Percentiles rank a stretch among this genome's conserved stretches.
These are phyloP conservation scores for Xanthoparmelia taractica DNA, from an alignment of 495 filamentous ascomycete species.

Conservation along the genomic window DNA sequence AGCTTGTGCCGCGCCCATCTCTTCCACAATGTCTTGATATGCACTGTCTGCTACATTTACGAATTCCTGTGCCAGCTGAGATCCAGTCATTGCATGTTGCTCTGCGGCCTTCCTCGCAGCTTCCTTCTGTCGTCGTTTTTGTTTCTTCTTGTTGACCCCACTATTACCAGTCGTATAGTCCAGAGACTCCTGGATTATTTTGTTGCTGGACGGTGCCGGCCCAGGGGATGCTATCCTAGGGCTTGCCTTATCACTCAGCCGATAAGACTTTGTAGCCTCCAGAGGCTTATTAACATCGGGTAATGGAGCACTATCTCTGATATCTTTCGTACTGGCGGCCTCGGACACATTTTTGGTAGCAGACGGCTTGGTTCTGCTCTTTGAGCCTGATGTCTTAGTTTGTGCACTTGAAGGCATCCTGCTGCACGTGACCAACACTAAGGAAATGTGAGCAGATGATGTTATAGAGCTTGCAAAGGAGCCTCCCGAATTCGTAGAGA, in stretches of 20 bases:
- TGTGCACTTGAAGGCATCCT: slow-evolving; percentile 26
- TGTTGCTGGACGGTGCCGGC: slow-evolving; percentile 6
- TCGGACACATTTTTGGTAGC: slow-evolving; percentile 6
- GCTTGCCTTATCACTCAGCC: background rate
- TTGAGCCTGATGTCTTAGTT: slow-evolving; percentile 18
- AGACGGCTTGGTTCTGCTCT: slow-evolving; percentile 16
- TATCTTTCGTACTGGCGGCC: background rate
- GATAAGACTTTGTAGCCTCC: slow-evolving; percentile 3
- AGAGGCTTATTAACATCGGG: background rate
- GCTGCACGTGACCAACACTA: background rate
- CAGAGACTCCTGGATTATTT: slow-evolving; percentile 2
- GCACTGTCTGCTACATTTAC: slow-evolving; percentile 17
- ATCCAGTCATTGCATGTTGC: slow-evolving; percentile 22
- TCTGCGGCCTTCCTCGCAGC: slow-evolving; percentile 64
- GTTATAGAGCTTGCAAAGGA: background rate
- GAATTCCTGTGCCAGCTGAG: slow-evolving; percentile 16
- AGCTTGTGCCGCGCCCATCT: slow-evolving; percentile 14
- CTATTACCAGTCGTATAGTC: slow-evolving; percentile 26
- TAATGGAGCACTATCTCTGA: background rate
- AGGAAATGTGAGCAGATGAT: background rate
- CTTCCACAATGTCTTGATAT: slow-evolving; percentile 19
- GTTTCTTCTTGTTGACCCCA: slow-evolving; percentile 81
- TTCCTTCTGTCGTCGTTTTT: slow-evolving; percentile 72
- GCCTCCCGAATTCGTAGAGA: background rate
- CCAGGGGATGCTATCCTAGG: background rate